Evolutionary conservation across 306 rosid species (phyloP), one percentile per base, ranked within the genome.

Genomic region (Crotalaria pallida): DNA sequence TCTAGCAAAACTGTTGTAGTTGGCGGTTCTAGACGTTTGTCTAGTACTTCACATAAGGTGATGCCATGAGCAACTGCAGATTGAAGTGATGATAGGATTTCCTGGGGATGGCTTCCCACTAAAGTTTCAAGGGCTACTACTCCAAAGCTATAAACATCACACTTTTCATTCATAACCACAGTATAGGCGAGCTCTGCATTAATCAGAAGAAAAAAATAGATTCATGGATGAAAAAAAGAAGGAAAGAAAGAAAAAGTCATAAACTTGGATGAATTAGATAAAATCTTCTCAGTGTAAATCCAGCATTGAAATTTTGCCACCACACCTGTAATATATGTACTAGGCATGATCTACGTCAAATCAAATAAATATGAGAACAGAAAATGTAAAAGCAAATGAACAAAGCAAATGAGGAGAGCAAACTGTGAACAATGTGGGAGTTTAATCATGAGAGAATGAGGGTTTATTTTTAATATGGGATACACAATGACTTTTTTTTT

Each of bases 71-170:
- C 19, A 1, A 58, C 11, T 27, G 26, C n/a, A 24, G 52, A 51
- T 24, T 51, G 71, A 40, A 73, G 56, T 2, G 44, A 49, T 5
- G 77, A 61, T 4, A 72, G 3, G 3, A 72, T 17, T 23, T 77
- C 71, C 9, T 10, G 2, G 5, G 76, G 81, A 19, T 77, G 81
- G 0, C 9, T 50, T 18, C 81, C 81, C 31, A 77, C 10, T 21
- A 48, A 29, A 9, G 21, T 63, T 64, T 77, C 82, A 2, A 77
- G 58, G 5, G 58, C n/a, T 33, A 70, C 58, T 0, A 77, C 61
- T 61, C 77, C 81, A 8, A 77, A 77, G 0, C 77, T 70, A 8
- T 70, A 77, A 0, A 71, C 73, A 55, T 77, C 77, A 12, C 77
- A 55, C 21, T 71, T 77, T 71, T 70, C 52, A 15, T 22, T 69